Base-by-base conservation (phyloP, 2,329 filamentous ascomycete genomes). In the Orbilia blumenaviensis region DNA sequence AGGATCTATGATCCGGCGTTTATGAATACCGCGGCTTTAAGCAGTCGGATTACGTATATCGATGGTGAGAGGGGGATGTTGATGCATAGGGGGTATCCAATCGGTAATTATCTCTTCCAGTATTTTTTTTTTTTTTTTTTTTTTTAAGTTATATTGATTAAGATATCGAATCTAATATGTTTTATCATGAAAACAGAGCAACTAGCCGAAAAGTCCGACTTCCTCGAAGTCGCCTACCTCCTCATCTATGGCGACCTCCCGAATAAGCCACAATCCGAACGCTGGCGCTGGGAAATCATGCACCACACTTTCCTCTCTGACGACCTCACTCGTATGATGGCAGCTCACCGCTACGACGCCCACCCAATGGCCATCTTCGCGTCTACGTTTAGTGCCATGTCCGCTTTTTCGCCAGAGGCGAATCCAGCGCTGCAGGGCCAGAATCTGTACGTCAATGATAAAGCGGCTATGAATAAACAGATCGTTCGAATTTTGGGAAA, bases 331-430 rank as follows among this genome's bases (percentile, higher is more conserved):
- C 72, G 72, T 14, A 69, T 76, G 72, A 76, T 76, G 72, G 64
- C 69, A 58, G 48, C 72, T 7, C 72, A 76, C 50, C 60, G 72
- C 38, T 76, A 76, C 50, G 85, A 86, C 79, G 85, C 85, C 8
- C 85, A 86, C 72, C 85, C 85, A 18, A 86, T 86, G 85, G 84
- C 84, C 66, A 86, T 86, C 83, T 80, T 86, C 80, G 85, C 85
- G 0, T 84, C 85, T 0, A 83, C 85, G 0, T 86, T 87, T 73
- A 84, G 85, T 12, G 85, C 85, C 0, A 82, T 86, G 48, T 85
- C 85, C 41, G 84, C 85, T 7, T 87, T 86, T 68, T 84, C 85
- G 0, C 85, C 85, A 5, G 85, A 86, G 73, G 84, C 85, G 16
- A 86, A 86, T 78, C 85, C 86, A 0, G 86, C 85, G 0, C 83